Base-by-base conservation (phyloP, 106 monocot genomes). In the Posidonia australis region DNA sequence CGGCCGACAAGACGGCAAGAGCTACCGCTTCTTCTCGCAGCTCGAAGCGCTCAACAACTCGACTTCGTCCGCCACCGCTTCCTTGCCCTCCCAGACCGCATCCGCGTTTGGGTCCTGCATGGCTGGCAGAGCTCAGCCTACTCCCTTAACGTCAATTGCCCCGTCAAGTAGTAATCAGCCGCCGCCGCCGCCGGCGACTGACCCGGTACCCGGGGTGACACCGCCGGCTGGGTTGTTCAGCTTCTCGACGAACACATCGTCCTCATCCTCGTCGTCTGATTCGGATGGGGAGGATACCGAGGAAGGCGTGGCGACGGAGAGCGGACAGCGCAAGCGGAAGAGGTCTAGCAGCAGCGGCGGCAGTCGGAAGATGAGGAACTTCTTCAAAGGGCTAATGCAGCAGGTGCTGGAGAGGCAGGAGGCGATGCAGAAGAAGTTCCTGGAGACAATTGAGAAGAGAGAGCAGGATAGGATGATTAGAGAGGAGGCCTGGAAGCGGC, bases 381-480 rank as follows among this genome's bases (percentile, higher is more conserved):
- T 90, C 74, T 76, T 90, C 31, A 77, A 81, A 61, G 78, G 73
- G 18, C 30, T 90, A 49, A 90, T 81, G 80, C 80, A 70, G 74
- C 78, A 83, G 73, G 80, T 86, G 76, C 71, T 83, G 83, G 90
- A 85, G 70, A 49, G 83, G 76, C 90, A 90, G 70, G 90, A 90
- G 64, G 74, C 64, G 30, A 90, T 90, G 90, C 90, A 90, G 78
- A 72, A 76, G 55, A 54, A 73, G 60, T 86, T 90, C 61, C 44
- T 90, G 47, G 90, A 90, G 47, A 59, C 83, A 13, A 81, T 90
- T 28, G 90, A 90, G 78, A 90, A 77, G 74, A 45, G 83, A 9
- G 90, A 90, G 76, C 85, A 90, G 58, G 90, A 90, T 17, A 61
- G 85, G 54, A 80, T 76, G 82, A 69, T 72, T 5, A 51, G 85